Evolutionary conservation across 2,329 filamentous ascomycete species (phyloP).

Genomic region (Thelonectria discophora): DNA sequence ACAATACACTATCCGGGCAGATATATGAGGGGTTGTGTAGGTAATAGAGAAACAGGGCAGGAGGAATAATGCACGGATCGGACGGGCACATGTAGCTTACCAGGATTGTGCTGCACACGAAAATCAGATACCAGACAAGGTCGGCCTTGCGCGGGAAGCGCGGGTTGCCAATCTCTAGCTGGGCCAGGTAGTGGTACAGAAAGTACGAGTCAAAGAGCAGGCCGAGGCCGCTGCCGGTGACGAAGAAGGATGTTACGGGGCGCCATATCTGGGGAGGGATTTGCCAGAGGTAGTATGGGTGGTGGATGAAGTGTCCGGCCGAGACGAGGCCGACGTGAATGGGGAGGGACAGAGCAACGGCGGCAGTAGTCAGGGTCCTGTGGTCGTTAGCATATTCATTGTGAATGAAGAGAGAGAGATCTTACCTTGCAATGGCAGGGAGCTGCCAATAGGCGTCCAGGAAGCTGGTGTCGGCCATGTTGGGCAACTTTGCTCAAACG

Average conservation of each 20-base stretch:
- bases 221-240: conserved; percentile 51
- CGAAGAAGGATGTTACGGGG: conserved; percentile 52
- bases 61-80: conserved; percentile 28
- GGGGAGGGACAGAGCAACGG: conserved; percentile 68
- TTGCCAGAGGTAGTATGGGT: conserved; percentile 60
- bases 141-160: conserved; percentile 81
- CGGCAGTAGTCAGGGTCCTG: conserved; percentile 72
- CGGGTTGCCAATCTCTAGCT: conserved; percentile 75
- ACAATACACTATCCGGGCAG: conserved; percentile 78
- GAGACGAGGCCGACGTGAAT: conserved; percentile 65
- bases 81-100: conserved; percentile 66
- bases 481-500: conserved; percentile 46
- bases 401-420: background rate
- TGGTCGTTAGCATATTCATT: conserved; percentile 35
- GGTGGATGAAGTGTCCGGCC: conserved; percentile 61
- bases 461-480: conserved; percentile 43
- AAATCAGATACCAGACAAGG: conserved; percentile 81
- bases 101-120: conserved; percentile 75
- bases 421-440: conserved; percentile 55
- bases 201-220: conserved; percentile 80
- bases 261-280: conserved; percentile 58
- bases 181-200: conserved; percentile 78
- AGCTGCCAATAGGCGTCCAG: conserved; percentile 51
- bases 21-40: conserved; percentile 63
- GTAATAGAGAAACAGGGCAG: conserved; percentile 17